A percentile compares a stretch with the other conserved stretches of the same genome.
These are phyloP conservation scores for Ganoderma lucidum DNA, from an alignment of 1,284 basidiomycete species.

Conservation along the genomic window DNA sequence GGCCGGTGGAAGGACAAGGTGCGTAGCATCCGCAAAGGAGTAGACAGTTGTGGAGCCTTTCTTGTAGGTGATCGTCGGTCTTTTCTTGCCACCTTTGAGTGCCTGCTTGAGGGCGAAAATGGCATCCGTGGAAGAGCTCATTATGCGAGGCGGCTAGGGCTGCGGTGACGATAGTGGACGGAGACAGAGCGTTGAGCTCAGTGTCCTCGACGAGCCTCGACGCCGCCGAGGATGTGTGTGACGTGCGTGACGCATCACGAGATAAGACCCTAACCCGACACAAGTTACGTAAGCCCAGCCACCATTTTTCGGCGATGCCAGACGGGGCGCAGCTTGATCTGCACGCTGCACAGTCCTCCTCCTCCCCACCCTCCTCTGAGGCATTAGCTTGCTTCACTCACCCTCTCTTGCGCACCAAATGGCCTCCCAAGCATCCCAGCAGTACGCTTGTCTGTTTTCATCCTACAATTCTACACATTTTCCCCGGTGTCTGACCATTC, in stretches of 20 bases:
- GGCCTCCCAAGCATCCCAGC: slow-evolving; percentile 74
- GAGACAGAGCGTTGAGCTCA: background rate
- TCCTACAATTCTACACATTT: slow-evolving; percentile 13
- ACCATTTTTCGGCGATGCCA: slow-evolving; percentile 31
- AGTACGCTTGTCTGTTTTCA: slow-evolving; percentile 78
- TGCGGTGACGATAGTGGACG: background rate
- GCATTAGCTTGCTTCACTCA: slow-evolving; percentile 83
- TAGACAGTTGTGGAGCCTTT: slow-evolving; percentile 32
- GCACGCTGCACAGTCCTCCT: slow-evolving; percentile 16
- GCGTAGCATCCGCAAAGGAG: slow-evolving; percentile 57
- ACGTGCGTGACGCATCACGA: too few species aligned
- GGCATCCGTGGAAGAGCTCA: slow-evolving; percentile 49
- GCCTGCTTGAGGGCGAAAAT: slow-evolving; percentile 64
- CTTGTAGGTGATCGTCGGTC: slow-evolving; percentile 58
- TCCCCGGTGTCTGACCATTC: slow-evolving; percentile 27
- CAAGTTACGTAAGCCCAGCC: slow-evolving; percentile 21
- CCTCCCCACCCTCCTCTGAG: slow-evolving; percentile 48
- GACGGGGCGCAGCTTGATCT: slow-evolving; percentile 14
- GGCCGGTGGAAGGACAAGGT: slow-evolving; percentile 66
- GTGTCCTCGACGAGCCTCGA: too few species aligned
- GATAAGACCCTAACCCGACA: slow-evolving; percentile 17
- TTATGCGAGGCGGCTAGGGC: slow-evolving; percentile 10
- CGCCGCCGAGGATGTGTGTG: too few species aligned
- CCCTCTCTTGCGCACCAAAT: slow-evolving; percentile 47
- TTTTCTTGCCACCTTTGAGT: slow-evolving; percentile 52